phyloP scores from a whole-genome alignment of 805 yeast genomes.

The Helenozyma rhizophorensis region DNA sequence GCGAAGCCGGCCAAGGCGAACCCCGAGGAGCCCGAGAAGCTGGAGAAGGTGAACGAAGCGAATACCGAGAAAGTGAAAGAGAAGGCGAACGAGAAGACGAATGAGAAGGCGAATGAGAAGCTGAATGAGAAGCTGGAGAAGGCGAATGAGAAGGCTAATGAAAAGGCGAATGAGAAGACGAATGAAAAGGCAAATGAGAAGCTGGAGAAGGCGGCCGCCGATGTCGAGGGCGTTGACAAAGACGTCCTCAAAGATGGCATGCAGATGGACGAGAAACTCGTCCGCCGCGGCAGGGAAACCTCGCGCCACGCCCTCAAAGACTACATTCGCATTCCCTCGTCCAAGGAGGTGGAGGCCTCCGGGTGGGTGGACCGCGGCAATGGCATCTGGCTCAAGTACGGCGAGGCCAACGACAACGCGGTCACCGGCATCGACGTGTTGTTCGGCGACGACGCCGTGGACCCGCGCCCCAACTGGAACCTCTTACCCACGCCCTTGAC shows the following conservation, averaged over 20 bases:
- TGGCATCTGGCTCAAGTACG: conserved; percentile 62
- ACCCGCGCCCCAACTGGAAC: conserved; percentile 73
- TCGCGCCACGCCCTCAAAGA: conserved; percentile 18
- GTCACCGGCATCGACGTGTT: conserved; percentile 62
- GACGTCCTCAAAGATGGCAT: no score
- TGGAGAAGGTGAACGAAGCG: conserved; percentile 1
- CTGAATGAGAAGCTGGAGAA: conserved; percentile 1
- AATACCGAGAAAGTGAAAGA: conserved; percentile 1
- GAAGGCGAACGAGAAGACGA: conserved; percentile 1
- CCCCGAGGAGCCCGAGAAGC: conserved; percentile 3
- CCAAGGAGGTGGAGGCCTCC: conserved; percentile 27
- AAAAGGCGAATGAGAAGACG: background rate
- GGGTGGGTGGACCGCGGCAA: conserved; percentile 46
- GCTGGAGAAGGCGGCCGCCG: no score
- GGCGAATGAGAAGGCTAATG: conserved; percentile 1
- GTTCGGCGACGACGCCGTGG: conserved; percentile 69
- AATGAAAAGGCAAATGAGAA: background rate
- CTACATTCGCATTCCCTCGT: conserved; percentile 27
- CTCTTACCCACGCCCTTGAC: conserved; percentile 24
- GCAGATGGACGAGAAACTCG: background rate
- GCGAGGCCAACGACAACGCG: conserved; percentile 32
- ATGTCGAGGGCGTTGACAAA: no score
- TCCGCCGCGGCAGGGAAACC: conserved; percentile 13
- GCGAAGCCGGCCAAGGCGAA: conserved; percentile 4
- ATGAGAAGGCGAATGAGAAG: conserved; percentile 1